phyloP scores from a whole-genome alignment of 2,329 filamentous ascomycete species.

The Colletotrichum sp. region DNA sequence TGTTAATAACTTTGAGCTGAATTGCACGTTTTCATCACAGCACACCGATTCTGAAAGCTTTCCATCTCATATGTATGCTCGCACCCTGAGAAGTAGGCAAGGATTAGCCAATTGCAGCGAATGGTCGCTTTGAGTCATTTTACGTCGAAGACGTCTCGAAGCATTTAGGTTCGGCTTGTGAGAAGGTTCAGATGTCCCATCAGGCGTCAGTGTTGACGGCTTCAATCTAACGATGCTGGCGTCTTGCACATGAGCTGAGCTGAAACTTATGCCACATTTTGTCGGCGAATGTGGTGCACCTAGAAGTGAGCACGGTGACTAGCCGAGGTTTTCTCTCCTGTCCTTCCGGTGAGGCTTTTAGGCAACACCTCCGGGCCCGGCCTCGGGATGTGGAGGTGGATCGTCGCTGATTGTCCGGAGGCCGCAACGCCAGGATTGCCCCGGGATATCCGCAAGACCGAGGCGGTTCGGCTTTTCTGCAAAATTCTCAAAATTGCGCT shows the following conservation, averaged over 20 bases:
- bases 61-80: not conserved
- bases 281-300: not conserved
- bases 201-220: not conserved
- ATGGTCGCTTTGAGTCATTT: not conserved
- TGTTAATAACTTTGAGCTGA: fast-evolving
- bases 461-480: not conserved
- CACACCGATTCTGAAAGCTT: fast-evolving
- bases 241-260: not conserved
- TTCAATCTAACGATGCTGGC: not conserved
- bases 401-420: not conserved
- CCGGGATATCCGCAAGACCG: not conserved
- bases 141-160: too few species aligned
- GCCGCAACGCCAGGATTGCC: not conserved
- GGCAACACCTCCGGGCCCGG: not conserved
- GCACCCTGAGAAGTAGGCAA: not conserved
- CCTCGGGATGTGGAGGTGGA: not conserved
- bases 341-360: not conserved
- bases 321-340: not conserved
- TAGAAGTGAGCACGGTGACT: not conserved
- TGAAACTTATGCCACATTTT: not conserved
- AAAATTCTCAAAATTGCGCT: not conserved
- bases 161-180: not conserved
- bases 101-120: fast-evolving
- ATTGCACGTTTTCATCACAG: not conserved
- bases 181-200: not conserved